Conservation (phyloP, 441 rosid species). For the Metrosideros polymorpha region DNA sequence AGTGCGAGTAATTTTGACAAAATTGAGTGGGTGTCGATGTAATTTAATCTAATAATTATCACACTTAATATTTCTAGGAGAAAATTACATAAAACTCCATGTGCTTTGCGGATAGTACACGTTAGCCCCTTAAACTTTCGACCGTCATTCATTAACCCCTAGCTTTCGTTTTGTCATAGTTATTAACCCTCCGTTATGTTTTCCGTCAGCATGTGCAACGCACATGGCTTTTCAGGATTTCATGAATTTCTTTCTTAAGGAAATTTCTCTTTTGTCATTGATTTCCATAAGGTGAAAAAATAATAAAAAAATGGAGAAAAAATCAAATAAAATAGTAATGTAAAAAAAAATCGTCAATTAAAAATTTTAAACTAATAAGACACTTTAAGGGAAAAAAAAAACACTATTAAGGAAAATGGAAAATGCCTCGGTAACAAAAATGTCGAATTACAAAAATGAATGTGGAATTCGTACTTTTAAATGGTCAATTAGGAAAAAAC, state of each 20-base stretch:
- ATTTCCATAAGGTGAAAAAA: not conserved
- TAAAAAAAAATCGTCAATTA: not conserved
- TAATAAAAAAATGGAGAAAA: not conserved
- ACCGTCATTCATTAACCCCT: not conserved
- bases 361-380: not conserved
- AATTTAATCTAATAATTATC: not conserved
- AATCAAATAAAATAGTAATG: not conserved
- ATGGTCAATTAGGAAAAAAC: not conserved
- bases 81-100: not conserved
- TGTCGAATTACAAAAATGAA: not conserved
- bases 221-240: not conserved
- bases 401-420: not conserved
- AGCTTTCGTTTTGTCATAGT: not conserved
- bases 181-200: not conserved
- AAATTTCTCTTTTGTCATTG: not conserved
- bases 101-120: not conserved
- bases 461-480: not conserved
- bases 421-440: not conserved
- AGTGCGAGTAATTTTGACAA: not conserved
- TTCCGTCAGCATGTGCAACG: not conserved
- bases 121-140: not conserved
- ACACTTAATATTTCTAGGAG: not conserved
- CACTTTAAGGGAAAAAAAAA: not conserved
- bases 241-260: not conserved
- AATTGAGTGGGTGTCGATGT: not conserved